Evolutionary conservation across 441 rosid species (phyloP).

Genomic region (Eruca vesicaria): DNA sequence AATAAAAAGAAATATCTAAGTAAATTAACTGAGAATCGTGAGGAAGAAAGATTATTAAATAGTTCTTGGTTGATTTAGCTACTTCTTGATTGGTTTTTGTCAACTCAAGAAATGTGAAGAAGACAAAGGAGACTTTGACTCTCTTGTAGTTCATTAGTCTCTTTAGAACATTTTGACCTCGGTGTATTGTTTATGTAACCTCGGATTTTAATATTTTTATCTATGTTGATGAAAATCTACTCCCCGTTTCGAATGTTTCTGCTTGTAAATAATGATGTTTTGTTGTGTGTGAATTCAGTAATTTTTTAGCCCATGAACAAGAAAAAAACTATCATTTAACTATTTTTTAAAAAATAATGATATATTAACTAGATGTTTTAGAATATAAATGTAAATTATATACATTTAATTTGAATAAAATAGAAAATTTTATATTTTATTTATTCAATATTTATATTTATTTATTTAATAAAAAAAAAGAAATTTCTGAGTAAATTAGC

Average conservation of each 20-base stretch:
- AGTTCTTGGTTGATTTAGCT: constrained; percentile 17
- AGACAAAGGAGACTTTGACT: background rate
- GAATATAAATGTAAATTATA: too few relatives aligned
- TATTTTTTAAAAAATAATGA: too few relatives aligned
- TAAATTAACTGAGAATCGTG: constrained; percentile 3
- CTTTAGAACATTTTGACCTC: constrained; percentile 3
- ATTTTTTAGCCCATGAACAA: background rate
- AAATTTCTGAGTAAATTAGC: background rate
- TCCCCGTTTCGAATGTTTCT: background rate
- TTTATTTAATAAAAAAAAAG: too few relatives aligned
- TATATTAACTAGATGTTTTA: too few relatives aligned
- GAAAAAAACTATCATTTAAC: too few relatives aligned
- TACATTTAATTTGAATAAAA: too few relatives aligned
- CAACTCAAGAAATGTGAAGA: background rate
- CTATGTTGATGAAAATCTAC: background rate
- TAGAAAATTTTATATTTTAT: too few relatives aligned
- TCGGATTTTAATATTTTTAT: background rate
- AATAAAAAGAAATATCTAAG: background rate
- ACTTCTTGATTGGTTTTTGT: constrained; percentile 22
- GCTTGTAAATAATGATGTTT: constrained; percentile 5
- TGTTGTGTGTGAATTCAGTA: background rate
- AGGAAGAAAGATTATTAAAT: background rate
- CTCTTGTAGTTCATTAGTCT: constrained; percentile 9
- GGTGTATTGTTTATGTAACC: constrained; percentile 12
- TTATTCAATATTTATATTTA: too few relatives aligned